phyloP scores from a whole-genome alignment of 345 rosid species.

The Triadica sebifera region DNA sequence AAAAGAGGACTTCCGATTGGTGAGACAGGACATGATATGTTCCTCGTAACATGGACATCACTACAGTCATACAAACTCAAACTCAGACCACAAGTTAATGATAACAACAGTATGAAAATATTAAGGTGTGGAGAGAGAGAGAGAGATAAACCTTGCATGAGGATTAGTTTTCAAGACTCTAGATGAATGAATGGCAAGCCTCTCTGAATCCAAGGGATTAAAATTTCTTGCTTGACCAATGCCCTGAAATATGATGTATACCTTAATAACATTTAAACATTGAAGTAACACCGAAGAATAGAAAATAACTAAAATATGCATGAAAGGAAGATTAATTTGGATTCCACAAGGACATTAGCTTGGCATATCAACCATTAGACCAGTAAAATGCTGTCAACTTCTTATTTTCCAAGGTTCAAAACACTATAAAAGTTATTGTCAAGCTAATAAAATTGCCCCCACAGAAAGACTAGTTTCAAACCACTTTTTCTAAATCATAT shows the following conservation, averaged over 20 bases:
- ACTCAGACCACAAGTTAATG: conserved; percentile 2
- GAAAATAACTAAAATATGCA: background rate
- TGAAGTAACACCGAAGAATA: background rate
- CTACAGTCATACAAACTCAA: conserved; percentile 3
- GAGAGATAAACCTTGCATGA: conserved; percentile 18
- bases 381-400: background rate
- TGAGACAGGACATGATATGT: conserved; percentile 33
- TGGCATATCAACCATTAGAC: background rate
- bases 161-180: conserved; percentile 19
- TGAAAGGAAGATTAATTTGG: background rate
- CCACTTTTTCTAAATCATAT: too few species aligned
- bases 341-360: background rate
- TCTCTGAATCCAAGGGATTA: conserved; percentile 23
- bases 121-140: background rate
- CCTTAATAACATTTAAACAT: background rate
- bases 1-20: conserved; percentile 34
- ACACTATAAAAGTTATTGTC: background rate
- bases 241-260: conserved; percentile 9
- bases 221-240: conserved; percentile 17
- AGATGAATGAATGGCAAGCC: conserved; percentile 20
- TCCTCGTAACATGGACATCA: conserved; percentile 18
- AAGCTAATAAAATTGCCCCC: background rate
- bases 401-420: background rate
- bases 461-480: background rate
- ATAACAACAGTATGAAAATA: background rate